Conservation (phyloP, 148 eudicot genomes). For the Fagopyrum tataricum region DNA sequence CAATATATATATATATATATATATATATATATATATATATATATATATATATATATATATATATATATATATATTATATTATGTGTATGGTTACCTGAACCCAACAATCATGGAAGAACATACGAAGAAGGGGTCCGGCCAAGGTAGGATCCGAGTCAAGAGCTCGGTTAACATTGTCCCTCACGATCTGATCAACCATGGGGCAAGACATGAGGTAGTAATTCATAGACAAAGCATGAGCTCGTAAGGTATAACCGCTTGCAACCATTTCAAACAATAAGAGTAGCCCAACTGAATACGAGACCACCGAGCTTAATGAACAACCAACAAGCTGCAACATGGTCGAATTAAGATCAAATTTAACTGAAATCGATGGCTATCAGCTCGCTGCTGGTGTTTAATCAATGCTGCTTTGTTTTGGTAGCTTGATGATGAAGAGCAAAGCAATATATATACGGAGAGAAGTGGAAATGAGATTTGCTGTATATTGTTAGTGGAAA, state of each 20-base stretch:
- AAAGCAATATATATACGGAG: background rate
- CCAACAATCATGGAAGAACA: constrained; percentile 81
- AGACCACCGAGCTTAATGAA: background rate
- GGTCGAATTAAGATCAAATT: background rate
- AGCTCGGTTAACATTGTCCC: constrained; percentile 40
- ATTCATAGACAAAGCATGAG: constrained; percentile 38
- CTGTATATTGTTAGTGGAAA: background rate
- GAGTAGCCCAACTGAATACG: constrained; percentile 12
- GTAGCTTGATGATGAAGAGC: background rate
- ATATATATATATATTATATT: too few relatives aligned
- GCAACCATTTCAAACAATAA: constrained; percentile 22
- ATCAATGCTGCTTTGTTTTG: background rate
- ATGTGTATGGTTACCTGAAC: constrained; percentile 32
- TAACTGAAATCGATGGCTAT: background rate
- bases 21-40: too few relatives aligned
- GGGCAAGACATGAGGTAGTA: constrained; percentile 62
- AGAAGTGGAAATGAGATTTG: background rate
- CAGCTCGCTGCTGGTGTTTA: background rate
- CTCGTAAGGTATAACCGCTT: constrained; percentile 16
- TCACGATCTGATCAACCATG: constrained; percentile 37
- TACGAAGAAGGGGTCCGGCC: constrained; percentile 52
- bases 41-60: too few relatives aligned
- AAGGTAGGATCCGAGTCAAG: constrained; percentile 55
- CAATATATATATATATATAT: too few relatives aligned
- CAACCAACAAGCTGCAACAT: background rate